These are phyloP conservation scores for Xylaria sp. DNA, from an alignment of 2,329 filamentous ascomycete genomes.

Conservation along the genomic window DNA sequence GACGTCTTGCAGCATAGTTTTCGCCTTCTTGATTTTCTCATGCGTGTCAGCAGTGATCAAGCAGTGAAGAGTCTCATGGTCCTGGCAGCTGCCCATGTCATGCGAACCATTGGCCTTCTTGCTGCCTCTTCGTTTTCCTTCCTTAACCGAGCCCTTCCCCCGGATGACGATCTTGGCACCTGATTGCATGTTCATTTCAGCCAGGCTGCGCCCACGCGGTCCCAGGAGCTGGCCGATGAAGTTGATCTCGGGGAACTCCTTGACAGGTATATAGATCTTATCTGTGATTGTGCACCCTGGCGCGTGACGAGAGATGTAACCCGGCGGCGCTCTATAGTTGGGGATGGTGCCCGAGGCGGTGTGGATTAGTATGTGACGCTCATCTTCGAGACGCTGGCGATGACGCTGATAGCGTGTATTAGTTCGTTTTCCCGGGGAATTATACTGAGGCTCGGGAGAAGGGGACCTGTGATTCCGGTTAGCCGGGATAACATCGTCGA, in stretches of 20 bases:
- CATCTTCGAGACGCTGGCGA: slow-evolving; percentile 76
- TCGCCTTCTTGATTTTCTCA: too few relatives aligned
- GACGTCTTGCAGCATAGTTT: too few relatives aligned
- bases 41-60: too few relatives aligned
- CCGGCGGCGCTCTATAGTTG: slow-evolving; percentile 80
- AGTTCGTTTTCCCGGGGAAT: slow-evolving; percentile 80
- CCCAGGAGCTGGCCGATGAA: slow-evolving; percentile 89
- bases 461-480: slow-evolving; percentile 77
- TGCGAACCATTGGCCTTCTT: slow-evolving; percentile 79
- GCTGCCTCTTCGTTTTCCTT: slow-evolving; percentile 67
- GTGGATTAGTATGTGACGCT: slow-evolving; percentile 78
- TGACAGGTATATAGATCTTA: slow-evolving; percentile 83
- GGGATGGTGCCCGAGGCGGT: slow-evolving; percentile 80
- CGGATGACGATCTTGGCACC: slow-evolving; percentile 80
- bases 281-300: slow-evolving; percentile 76
- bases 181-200: slow-evolving; percentile 80
- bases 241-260: slow-evolving; percentile 86
- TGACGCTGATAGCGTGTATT: slow-evolving; percentile 81
- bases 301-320: too few relatives aligned
- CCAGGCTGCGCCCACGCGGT: slow-evolving; percentile 80
- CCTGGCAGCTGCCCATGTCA: slow-evolving; percentile 51
- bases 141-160: slow-evolving; percentile 82
- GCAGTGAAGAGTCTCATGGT: too few relatives aligned
- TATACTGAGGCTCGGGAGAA: slow-evolving; percentile 77
- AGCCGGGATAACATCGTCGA: slow-evolving; percentile 76